Evolutionary conservation across 192 early-diverging fungal species (phyloP).

Genomic region (Cladochytrium replicatum): DNA sequence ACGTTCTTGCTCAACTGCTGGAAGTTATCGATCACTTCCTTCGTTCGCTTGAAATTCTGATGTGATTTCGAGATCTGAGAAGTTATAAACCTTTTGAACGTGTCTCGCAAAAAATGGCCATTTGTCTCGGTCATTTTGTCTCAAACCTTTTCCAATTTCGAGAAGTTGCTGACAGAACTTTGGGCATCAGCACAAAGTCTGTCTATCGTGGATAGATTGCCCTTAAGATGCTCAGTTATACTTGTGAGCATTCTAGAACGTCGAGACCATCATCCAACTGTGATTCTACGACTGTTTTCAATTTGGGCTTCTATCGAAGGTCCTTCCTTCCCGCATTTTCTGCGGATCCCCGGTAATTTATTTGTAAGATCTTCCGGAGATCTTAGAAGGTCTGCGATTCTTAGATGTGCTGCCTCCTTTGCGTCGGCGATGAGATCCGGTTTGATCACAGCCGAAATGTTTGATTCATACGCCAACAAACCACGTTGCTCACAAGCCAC

Average conservation of each 20-base stretch:
- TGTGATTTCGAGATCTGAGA: constrained; percentile 81
- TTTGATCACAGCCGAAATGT: too few relatives aligned
- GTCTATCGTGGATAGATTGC: constrained; percentile 78
- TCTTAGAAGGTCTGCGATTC: constrained; percentile 72
- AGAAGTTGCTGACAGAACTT: constrained; percentile 81
- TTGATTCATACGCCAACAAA: too few relatives aligned
- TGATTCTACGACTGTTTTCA: constrained; percentile 86
- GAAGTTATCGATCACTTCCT: constrained; percentile 78
- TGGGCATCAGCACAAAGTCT: constrained; percentile 73
- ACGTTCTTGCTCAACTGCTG: constrained; percentile 78
- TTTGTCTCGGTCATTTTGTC: not conserved
- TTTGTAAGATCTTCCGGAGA: constrained; percentile 91
- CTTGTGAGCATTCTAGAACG: constrained; percentile 18
- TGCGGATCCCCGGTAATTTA: constrained; percentile 67
- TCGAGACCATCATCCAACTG: constrained; percentile 90
- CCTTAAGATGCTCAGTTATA: constrained; percentile 48
- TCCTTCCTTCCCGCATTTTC: constrained; percentile 80
- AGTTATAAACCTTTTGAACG: too few relatives aligned
- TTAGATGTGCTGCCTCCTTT: constrained; percentile 66
- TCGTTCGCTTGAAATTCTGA: constrained; percentile 87
- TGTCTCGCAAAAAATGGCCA: not conserved
- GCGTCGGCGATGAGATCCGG: constrained; percentile 26
- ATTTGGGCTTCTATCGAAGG: constrained; percentile 88
- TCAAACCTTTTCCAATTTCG: constrained; percentile 74
- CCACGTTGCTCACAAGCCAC: too few relatives aligned